Evolutionary conservation across 805 yeast species (phyloP).

Genomic region (Jamesozyma gamospora): DNA sequence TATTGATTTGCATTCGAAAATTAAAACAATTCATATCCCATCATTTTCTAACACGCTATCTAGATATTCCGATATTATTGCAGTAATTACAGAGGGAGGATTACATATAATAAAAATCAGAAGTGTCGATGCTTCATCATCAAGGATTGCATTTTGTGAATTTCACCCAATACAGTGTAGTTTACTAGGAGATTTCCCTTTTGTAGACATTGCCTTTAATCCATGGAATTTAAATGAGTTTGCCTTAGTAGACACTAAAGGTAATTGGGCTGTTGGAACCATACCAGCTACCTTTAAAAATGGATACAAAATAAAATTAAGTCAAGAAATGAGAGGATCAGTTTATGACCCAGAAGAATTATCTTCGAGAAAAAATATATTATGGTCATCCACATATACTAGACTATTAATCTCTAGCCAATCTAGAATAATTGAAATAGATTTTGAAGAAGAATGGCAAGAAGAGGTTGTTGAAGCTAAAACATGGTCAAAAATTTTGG

Average conservation of each 20-base stretch:
- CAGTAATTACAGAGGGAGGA: slow-evolving; percentile 32
- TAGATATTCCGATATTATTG: slow-evolving; percentile 22
- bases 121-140: slow-evolving; percentile 7
- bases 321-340: slow-evolving; percentile 14
- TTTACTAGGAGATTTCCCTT: slow-evolving; percentile 26
- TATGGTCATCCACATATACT: slow-evolving; percentile 34
- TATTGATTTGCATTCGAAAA: slow-evolving; percentile 30
- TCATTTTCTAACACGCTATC: slow-evolving; percentile 15
- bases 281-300: slow-evolving; percentile 12
- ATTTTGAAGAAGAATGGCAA: slow-evolving; percentile 24
- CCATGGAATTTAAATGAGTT: slow-evolving; percentile 34
- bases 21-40: slow-evolving; percentile 34
- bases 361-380: slow-evolving; percentile 44
- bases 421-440: slow-evolving; percentile 32
- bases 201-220: slow-evolving; percentile 39
- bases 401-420: slow-evolving; percentile 34
- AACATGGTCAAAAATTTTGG: slow-evolving; percentile 45
- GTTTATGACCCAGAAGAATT: slow-evolving; percentile 40
- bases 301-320: slow-evolving; percentile 8
- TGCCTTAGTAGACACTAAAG: slow-evolving; percentile 41
- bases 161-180: slow-evolving; percentile 17
- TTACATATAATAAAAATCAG: slow-evolving; percentile 29
- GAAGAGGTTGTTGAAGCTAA: slow-evolving; percentile 38
- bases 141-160: slow-evolving; percentile 12
- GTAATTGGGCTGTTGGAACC: slow-evolving; percentile 40